Conservation (phyloP, 2,329 filamentous ascomycete species). For the Hymenoscyphus linearis region DNA sequence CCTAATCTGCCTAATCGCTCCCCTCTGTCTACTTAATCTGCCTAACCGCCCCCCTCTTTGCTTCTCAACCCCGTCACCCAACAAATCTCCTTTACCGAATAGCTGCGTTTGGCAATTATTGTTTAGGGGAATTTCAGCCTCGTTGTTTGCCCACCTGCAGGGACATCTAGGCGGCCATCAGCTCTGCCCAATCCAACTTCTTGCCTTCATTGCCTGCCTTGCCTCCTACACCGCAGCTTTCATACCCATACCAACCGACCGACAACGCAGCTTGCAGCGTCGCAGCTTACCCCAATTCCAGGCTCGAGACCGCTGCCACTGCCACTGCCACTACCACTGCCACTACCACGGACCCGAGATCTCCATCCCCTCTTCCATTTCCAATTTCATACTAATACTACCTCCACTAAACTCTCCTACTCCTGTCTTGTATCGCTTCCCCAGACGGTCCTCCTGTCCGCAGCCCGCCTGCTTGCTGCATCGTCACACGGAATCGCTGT, state of each 20-base stretch:
- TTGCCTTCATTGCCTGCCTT: no score
- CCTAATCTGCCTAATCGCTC: neutral
- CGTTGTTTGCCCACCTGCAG: neutral
- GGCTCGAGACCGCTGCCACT: neutral
- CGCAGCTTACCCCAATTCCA: neutral
- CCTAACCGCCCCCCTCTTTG: neutral
- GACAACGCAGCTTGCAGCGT: slow-evolving; percentile 5
- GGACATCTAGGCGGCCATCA: neutral
- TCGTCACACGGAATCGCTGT: slow-evolving; percentile 6
- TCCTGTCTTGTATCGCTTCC: neutral
- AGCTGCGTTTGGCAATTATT: neutral
- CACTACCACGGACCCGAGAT: neutral
- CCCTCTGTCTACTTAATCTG: neutral
- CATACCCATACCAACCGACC: no score
- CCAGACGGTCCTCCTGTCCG: neutral
- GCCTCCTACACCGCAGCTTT: neutral
- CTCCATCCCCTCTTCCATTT: neutral
- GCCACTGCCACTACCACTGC: neutral
- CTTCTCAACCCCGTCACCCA: neutral
- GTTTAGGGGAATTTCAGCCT: neutral
- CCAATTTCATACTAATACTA: neutral
- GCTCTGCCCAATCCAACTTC: neutral
- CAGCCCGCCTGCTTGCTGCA: neutral
- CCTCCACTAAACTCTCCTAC: neutral
- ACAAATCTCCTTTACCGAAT: neutral